Conservation (phyloP, 2,329 filamentous ascomycete genomes). For the Fonsecaea multimorphosa region DNA sequence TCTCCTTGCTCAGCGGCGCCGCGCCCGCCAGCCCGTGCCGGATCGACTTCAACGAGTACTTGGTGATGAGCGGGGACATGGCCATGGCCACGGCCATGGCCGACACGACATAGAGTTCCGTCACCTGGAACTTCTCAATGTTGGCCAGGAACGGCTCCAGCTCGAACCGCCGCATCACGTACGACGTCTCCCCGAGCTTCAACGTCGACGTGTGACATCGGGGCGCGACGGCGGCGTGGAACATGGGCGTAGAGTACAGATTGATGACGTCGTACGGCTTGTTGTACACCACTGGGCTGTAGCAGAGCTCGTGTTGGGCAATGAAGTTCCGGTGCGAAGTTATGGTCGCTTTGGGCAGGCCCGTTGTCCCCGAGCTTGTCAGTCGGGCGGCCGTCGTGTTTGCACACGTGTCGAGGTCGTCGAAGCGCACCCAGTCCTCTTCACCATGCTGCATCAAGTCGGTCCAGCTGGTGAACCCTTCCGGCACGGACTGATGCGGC, state of each 20-base stretch:
- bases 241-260: constrained; percentile 20
- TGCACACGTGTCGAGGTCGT: constrained; percentile 45
- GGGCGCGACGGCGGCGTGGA: constrained; percentile 29
- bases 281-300: constrained; percentile 4
- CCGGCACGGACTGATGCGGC: not conserved
- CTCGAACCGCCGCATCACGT: constrained; percentile 55
- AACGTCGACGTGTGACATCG: constrained; percentile 37
- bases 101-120: constrained; percentile 45
- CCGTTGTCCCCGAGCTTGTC: constrained; percentile 66
- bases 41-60: constrained; percentile 41
- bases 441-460: constrained; percentile 25
- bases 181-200: constrained; percentile 54
- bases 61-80: constrained; percentile 33
- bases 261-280: not conserved
- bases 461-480: constrained; percentile 18
- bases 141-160: constrained; percentile 28
- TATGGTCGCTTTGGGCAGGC: constrained; percentile 64
- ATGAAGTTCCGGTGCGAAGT: constrained; percentile 59
- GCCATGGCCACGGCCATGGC: constrained; percentile 51
- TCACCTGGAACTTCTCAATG: constrained; percentile 28
- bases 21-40: constrained; percentile 48
- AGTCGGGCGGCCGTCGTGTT: constrained; percentile 55
- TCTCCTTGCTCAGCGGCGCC: constrained; percentile 53
- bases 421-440: constrained; percentile 55
- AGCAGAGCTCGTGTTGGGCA: constrained; percentile 53